phyloP scores from a whole-genome alignment of 176 grass and related monocot species.

The Eragrostis curvula region DNA sequence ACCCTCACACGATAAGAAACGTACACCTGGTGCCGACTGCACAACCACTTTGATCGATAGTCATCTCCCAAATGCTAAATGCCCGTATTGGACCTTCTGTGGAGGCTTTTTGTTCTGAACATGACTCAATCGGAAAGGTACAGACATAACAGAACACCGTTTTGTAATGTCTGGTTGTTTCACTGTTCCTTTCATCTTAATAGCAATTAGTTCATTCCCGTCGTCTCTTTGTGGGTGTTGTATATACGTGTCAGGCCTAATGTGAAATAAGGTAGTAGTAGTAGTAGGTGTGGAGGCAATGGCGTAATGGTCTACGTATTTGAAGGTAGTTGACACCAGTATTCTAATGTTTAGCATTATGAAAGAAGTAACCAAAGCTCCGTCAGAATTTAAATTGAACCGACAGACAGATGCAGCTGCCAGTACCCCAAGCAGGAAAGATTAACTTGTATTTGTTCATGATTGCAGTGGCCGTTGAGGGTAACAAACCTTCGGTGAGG shows the following conservation, averaged over 20 bases:
- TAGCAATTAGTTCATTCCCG: too few species aligned
- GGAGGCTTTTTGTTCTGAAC: not conserved
- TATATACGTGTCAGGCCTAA: too few species aligned
- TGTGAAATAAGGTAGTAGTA: not conserved
- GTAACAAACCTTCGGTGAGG: too few species aligned
- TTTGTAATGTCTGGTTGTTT: conserved; percentile 15
- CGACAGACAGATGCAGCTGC: not conserved
- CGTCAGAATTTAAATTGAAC: not conserved
- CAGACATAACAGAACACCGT: too few species aligned
- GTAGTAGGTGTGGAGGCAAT: not conserved
- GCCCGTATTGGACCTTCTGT: not conserved
- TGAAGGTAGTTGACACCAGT: not conserved
- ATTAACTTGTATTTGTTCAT: not conserved
- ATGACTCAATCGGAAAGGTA: too few species aligned
- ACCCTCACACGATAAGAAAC: not conserved
- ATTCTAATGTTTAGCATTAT: not conserved
- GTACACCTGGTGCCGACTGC: not conserved
- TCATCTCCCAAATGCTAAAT: too few species aligned
- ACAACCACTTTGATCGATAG: not conserved
- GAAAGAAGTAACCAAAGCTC: not conserved
- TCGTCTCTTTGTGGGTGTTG: too few species aligned
- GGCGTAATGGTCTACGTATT: not conserved
- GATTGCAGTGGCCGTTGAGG: not conserved
- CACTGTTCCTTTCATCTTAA: conserved; percentile 23
- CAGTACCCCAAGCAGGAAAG: not conserved